Conservation (phyloP, 805 yeast species). For the Phaffomyces thermotolerans region DNA sequence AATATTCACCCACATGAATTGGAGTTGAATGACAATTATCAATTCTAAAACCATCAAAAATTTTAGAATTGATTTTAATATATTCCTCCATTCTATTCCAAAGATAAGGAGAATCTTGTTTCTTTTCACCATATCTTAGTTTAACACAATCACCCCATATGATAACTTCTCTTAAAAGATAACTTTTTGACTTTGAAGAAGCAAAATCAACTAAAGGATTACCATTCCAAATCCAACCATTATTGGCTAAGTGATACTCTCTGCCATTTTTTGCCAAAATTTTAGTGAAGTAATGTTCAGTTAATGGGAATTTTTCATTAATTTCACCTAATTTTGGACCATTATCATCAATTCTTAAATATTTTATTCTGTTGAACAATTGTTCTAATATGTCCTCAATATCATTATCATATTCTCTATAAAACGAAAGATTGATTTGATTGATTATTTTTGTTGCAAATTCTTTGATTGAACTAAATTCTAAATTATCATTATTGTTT, state of each 20-base stretch:
- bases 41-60: slow-evolving; percentile 83
- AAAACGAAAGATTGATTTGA: slow-evolving; percentile 68
- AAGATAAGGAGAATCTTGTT: slow-evolving; percentile 78
- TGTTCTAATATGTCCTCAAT: slow-evolving; percentile 57
- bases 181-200: slow-evolving; percentile 66
- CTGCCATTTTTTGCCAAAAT: slow-evolving; percentile 46
- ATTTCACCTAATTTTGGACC: slow-evolving; percentile 79
- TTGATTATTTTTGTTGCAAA: slow-evolving; percentile 54
- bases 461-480: slow-evolving; percentile 24
- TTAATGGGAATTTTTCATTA: slow-evolving; percentile 49
- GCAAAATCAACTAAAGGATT: slow-evolving; percentile 94
- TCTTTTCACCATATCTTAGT: slow-evolving; percentile 71
- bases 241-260: slow-evolving; percentile 75
- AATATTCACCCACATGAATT: slow-evolving; percentile 82
- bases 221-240: slow-evolving; percentile 99
- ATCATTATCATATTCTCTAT: slow-evolving; percentile 72
- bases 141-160: slow-evolving; percentile 98
- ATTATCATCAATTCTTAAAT: slow-evolving; percentile 64
- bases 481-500: slow-evolving; percentile 13
- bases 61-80: slow-evolving; percentile 58
- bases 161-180: slow-evolving; percentile 84
- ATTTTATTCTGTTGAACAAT: slow-evolving; percentile 68
- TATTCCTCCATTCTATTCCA: slow-evolving; percentile 87
- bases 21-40: slow-evolving; percentile 98
- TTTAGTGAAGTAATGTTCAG: slow-evolving; percentile 85